These are phyloP conservation scores for Prunus fruticosa DNA, from an alignment of 306 rosid species.

Conservation along the genomic window DNA sequence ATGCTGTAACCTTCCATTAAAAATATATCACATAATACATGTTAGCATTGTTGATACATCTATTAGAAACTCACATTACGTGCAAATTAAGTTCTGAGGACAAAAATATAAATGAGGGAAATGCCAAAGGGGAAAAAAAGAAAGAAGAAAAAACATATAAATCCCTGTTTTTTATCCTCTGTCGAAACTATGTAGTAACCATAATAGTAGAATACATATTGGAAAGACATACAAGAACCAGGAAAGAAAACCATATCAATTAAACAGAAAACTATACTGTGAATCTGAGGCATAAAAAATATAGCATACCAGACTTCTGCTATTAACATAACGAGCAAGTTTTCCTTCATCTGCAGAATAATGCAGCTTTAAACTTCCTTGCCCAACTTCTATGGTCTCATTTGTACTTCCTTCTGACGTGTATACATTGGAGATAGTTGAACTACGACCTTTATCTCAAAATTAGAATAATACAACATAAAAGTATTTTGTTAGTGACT, in stretches of 20 bases:
- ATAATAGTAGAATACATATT: not conserved
- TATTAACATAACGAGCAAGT: constrained; percentile 53
- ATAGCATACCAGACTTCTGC: constrained; percentile 50
- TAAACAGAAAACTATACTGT: not conserved
- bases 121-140: not conserved
- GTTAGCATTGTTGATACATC: not conserved
- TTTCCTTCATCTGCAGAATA: constrained; percentile 57
- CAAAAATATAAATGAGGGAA: not conserved
- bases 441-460: constrained; percentile 38
- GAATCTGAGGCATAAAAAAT: constrained; percentile 14
- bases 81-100: not conserved
- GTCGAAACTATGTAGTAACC: not conserved
- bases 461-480: constrained; percentile 7
- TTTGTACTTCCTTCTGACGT: constrained; percentile 30
- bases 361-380: constrained; percentile 62
- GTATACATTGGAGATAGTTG: constrained; percentile 35
- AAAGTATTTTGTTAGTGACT: constrained; percentile 18
- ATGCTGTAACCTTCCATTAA: constrained; percentile 26
- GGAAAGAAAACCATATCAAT: not conserved
- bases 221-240: not conserved
- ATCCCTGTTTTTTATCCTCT: not conserved
- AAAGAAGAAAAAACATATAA: not conserved
- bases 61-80: not conserved
- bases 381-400: constrained; percentile 54
- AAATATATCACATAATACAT: constrained; percentile 2